A percentile compares a stretch with the other conserved stretches of the same genome.
Conservation (phyloP, 179 eudicot species). For the Actinidia arguta region DNA sequence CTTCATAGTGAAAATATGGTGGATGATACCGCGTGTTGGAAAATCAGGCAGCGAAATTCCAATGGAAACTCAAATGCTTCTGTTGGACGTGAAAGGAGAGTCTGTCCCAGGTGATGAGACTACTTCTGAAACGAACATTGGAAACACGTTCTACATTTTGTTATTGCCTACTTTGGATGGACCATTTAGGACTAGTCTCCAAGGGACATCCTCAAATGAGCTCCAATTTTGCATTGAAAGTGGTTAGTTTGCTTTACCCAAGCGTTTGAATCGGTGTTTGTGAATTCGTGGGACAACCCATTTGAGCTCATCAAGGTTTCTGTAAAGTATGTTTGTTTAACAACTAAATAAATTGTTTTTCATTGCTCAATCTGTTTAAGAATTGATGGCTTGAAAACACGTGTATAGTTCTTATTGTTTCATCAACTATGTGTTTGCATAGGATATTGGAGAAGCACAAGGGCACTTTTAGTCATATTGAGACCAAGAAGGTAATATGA, state of each 20-base stretch:
- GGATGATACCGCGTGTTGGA: constrained; percentile 83
- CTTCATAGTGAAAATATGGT: constrained; percentile 59
- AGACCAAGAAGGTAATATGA: constrained; percentile 63
- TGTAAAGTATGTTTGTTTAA: not conserved
- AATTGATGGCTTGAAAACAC: not conserved
- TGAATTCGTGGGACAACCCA: constrained; percentile 45
- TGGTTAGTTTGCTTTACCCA: constrained; percentile 30
- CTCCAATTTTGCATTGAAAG: constrained; percentile 35
- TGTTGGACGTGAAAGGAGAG: constrained; percentile 55
- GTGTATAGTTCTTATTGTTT: constrained; percentile 9
- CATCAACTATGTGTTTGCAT: constrained; percentile 12
- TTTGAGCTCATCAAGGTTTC: constrained; percentile 63
- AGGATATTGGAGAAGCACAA: constrained; percentile 65
- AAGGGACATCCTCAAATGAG: constrained; percentile 55
- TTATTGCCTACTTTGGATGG: constrained; percentile 72
- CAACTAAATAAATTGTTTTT: not conserved
- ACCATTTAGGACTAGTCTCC: constrained; percentile 58
- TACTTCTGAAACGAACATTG: constrained; percentile 10
- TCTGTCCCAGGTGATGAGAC: constrained; percentile 37
- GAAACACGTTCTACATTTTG: constrained; percentile 42
- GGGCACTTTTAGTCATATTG: constrained; percentile 63
- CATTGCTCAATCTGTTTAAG: not conserved
- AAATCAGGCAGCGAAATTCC: constrained; percentile 59
- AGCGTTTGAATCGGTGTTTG: constrained; percentile 54
- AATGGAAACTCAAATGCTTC: constrained; percentile 72